These are phyloP conservation scores for Colletotrichum australisinense DNA, from an alignment of 2,329 filamentous ascomycete genomes.

Conservation along the genomic window DNA sequence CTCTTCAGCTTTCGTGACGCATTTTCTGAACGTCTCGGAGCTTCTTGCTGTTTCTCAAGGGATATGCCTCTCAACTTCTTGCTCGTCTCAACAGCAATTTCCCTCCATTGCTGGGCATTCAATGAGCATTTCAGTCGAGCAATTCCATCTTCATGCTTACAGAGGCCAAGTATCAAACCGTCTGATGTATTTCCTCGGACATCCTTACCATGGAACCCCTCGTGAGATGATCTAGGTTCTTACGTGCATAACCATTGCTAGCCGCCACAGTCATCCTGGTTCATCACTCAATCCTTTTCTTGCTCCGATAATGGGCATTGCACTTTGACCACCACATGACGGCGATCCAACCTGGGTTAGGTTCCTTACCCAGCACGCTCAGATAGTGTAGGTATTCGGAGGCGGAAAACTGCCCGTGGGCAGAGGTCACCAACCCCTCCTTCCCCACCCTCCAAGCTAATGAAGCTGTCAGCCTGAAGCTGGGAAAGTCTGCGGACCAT, in stretches of 20 bases:
- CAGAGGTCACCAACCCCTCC: background rate
- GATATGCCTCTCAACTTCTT: background rate
- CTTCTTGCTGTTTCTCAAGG: background rate
- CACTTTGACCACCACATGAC: background rate
- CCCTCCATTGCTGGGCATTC: background rate
- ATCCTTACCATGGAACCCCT: background rate
- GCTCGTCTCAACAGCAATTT: background rate
- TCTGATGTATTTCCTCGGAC: background rate
- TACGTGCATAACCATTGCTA: background rate
- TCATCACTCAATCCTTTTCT: background rate
- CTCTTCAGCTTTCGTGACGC: no score
- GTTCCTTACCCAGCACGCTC: no score
- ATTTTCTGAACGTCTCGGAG: background rate
- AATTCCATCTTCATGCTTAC: background rate
- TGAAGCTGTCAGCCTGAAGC: background rate
- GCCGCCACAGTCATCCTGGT: constrained; percentile 3
- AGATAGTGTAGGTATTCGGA: no score
- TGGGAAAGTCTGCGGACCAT: no score
- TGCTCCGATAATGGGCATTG: background rate
- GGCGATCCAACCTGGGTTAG: background rate
- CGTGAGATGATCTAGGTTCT: background rate
- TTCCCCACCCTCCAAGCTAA: background rate
- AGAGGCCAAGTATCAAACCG: background rate
- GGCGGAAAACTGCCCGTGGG: no score
- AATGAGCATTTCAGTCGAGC: background rate